Evolutionary conservation across 2,329 filamentous ascomycete genomes (phyloP), one percentile per base, ranked within the genome.

Genomic region (Rugonectria rugulosa): DNA sequence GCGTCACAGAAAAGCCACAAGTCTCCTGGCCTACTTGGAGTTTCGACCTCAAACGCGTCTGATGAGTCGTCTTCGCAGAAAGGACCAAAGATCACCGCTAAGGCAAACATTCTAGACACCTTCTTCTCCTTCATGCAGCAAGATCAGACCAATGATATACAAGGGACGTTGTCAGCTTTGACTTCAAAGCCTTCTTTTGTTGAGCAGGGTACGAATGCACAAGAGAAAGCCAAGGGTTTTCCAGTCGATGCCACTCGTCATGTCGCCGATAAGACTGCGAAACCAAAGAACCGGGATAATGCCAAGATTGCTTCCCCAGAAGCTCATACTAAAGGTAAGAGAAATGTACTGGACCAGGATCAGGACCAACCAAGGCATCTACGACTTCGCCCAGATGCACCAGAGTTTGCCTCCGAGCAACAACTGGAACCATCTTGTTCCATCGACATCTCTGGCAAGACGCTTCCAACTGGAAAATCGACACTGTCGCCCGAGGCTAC

Each of bases 331-430:
- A 27, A 34, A 60, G 50, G 61, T 56, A 59, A 67, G 44, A 37
- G 14, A 11, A 43, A 55, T 31, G 7, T 27, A 14, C 27, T 31
- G 15, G 26, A 45, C 26, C 14, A 14, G 21, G 44, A 44, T 12
- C 32, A 29, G 17, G 29, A 20, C 20, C 26, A 27, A 31, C n/a
- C n/a, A n/a, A n/a, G n/a, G n/a, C n/a, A n/a, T n/a, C n/a, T n/a
- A n/a, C 27, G 12, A 8, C 59, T 67, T 56, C 53, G 56, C n/a
- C 63, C 65, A 7, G 44, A 67, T 26, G 65, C 61, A 23, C 52
- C 56, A 17, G 52, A 46, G 5, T 63, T 67, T 23, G 38, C 51
- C 12, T 61, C 60, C 8, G 20, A 41, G 8, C 34, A n/a, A n/a
- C n/a, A n/a, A n/a, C n/a, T n/a, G n/a, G 15, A 10, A 14, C 9